phyloP scores from a whole-genome alignment of 2,329 filamentous ascomycete genomes.

The Cercospora citrullina region DNA sequence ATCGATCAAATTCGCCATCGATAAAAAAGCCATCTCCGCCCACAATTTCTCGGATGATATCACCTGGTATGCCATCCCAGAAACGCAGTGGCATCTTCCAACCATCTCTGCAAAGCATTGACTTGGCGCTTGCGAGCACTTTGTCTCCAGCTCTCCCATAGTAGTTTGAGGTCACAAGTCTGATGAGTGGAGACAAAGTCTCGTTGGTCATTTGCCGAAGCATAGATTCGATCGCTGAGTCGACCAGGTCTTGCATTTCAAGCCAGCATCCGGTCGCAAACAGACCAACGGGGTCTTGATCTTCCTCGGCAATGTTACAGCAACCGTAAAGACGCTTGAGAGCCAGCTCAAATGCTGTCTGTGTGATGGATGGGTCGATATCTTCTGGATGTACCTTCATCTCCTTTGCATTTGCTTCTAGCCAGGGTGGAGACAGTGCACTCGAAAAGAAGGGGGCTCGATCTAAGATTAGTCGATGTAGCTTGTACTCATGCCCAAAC shows the following conservation, averaged over 20 bases:
- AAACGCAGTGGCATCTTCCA: slow-evolving; percentile 57
- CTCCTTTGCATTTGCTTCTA: slow-evolving; percentile 55
- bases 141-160: slow-evolving; percentile 58
- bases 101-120: slow-evolving; percentile 58
- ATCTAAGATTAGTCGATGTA: slow-evolving; percentile 58
- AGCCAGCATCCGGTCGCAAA: slow-evolving; percentile 60
- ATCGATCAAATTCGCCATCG: slow-evolving; percentile 59
- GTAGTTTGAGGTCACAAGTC: slow-evolving; percentile 56
- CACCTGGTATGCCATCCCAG: slow-evolving; percentile 60
- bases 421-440: slow-evolving; percentile 57
- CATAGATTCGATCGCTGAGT: slow-evolving; percentile 55
- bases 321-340: slow-evolving; percentile 57
- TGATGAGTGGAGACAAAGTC: slow-evolving; percentile 52
- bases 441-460: slow-evolving; percentile 58
- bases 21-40: slow-evolving; percentile 61
- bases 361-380: slow-evolving; percentile 56
- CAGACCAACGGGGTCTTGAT: slow-evolving; percentile 54
- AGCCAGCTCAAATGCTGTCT: slow-evolving; percentile 55
- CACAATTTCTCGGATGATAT: slow-evolving; percentile 59
- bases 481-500: slow-evolving; percentile 53
- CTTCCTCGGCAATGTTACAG: slow-evolving; percentile 51
- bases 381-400: slow-evolving; percentile 56
- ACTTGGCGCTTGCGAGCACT: slow-evolving; percentile 58
- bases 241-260: slow-evolving; percentile 58
- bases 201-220: slow-evolving; percentile 56